Base-by-base conservation (phyloP, 352 stramenopile species). In the Peronospora tabacina region DNA sequence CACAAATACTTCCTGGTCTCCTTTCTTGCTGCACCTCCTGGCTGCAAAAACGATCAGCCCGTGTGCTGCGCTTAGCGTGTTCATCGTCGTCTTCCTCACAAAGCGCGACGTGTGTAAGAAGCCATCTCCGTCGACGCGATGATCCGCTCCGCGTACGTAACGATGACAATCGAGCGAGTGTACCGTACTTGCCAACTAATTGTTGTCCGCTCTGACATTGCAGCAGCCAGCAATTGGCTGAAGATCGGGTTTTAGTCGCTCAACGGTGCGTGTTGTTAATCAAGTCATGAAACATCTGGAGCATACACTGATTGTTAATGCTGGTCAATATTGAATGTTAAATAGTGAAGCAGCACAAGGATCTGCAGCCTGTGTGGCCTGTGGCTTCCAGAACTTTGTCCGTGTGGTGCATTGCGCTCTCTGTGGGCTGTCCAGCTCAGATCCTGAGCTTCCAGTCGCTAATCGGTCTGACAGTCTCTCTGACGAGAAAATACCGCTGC, bases 311-410 rank as follows among this genome's bases (percentile, higher is more conserved):
- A 26, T 22, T 26, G 22, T 26, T 26, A 7, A 3, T 26, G 22
- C 22, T 3, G 22, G 22, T 26, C 22, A 26, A 26, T 26, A n/a
- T n/a, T n/a, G 22, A 26, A 3, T 3, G 22, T 6, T 26, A 26
- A 3, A 26, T 26, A 80, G 68, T 26, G 56, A 79, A 56, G 66
- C 68, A 7, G 53, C 59, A 19, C 53, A 51, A 24, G 72, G 68
- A 28, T 75, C 65, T 38, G 55, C 61, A 2, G 41, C 44, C 5
- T 83, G 72, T 20, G 29, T 50, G n/a, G 42, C 65, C 28, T 81
- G 72, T 13, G 72, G 63, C 24, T 83, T 83, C 44, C 63, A 72
- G 43, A 81, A 83, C 52, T 79, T 81, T 16, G 63, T 61, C 30
- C 55, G 58, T 9, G 53, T 67, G 1, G 16, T 53, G 45, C 60